These are phyloP conservation scores for Fusarium camptoceras DNA, from an alignment of 2,329 filamentous ascomycete species.

Conservation along the genomic window DNA sequence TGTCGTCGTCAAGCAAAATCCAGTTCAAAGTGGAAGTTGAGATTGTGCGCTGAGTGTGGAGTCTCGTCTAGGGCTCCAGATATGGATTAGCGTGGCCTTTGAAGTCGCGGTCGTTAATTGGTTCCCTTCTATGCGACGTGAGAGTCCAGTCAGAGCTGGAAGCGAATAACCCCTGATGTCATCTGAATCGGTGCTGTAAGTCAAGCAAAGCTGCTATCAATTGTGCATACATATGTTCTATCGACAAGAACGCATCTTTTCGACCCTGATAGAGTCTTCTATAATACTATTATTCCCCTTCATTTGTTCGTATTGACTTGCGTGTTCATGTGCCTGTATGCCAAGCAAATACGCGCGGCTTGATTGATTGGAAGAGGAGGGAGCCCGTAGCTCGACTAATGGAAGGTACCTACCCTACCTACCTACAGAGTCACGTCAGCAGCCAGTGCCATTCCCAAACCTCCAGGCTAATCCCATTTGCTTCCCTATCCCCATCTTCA, in stretches of 20 bases:
- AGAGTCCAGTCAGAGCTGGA: constrained; percentile 10
- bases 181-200: not conserved
- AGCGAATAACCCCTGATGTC: constrained; percentile 29
- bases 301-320: constrained; percentile 1
- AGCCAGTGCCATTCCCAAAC: not conserved
- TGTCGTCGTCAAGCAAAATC: constrained; percentile 47
- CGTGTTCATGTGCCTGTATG: constrained; percentile 28
- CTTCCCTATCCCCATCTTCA: constrained; percentile 6
- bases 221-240: not conserved
- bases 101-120: not conserved
- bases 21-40: constrained; percentile 35
- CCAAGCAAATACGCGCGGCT: constrained; percentile 37
- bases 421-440: constrained; percentile 43
- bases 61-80: constrained; percentile 49
- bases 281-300: not conserved
- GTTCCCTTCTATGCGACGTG: not conserved
- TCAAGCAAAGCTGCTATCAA: not conserved
- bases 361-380: constrained; percentile 36
- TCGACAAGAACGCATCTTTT: not conserved
- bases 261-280: not conserved
- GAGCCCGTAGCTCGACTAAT: constrained; percentile 28
- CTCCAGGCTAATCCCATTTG: not conserved
- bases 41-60: constrained; percentile 55
- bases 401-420: no score
- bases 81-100: constrained; percentile 44